Percentiles rank a stretch among this genome's conserved stretches.
Evolutionary conservation across 2,329 filamentous ascomycete species (phyloP).

Genomic region (Emmonsia crescens): DNA sequence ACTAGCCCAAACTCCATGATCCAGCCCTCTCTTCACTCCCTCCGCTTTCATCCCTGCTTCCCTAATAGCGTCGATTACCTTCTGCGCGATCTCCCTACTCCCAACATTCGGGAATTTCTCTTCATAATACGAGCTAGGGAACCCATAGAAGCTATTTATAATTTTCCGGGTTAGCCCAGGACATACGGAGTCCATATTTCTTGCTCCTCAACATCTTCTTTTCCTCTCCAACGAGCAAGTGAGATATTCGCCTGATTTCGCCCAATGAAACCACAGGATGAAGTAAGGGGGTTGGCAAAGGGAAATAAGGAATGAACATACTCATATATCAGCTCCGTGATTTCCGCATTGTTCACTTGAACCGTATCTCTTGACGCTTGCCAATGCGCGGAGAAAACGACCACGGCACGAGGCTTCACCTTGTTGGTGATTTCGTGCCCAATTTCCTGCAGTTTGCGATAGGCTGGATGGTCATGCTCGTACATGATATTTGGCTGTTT

Average conservation of each 20-base stretch:
- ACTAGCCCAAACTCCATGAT: slow-evolving; percentile 65
- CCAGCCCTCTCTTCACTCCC: slow-evolving; percentile 53
- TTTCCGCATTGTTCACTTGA: slow-evolving; percentile 54
- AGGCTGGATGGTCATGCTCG: slow-evolving; percentile 57
- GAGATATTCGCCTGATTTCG: neutral
- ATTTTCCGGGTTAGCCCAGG: neutral
- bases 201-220: neutral
- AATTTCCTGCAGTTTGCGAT: slow-evolving; percentile 51
- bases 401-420: slow-evolving; percentile 59
- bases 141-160: slow-evolving; percentile 52
- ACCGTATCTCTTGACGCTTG: slow-evolving; percentile 47
- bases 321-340: slow-evolving; percentile 61
- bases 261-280: neutral
- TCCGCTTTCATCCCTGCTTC: slow-evolving; percentile 49
- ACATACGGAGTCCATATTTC: neutral
- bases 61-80: slow-evolving; percentile 46
- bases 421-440: slow-evolving; percentile 59
- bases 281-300: neutral
- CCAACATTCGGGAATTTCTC: slow-evolving; percentile 56
- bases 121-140: slow-evolving; percentile 58
- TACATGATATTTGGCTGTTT: slow-evolving; percentile 53
- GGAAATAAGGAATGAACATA: slow-evolving; percentile 20
- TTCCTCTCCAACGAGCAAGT: neutral
- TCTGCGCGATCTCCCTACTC: slow-evolving; percentile 47
- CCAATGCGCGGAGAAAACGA: slow-evolving; percentile 73